phyloP scores from a whole-genome alignment of 1,284 basidiomycete genomes.

The Wolfiporia cocos region DNA sequence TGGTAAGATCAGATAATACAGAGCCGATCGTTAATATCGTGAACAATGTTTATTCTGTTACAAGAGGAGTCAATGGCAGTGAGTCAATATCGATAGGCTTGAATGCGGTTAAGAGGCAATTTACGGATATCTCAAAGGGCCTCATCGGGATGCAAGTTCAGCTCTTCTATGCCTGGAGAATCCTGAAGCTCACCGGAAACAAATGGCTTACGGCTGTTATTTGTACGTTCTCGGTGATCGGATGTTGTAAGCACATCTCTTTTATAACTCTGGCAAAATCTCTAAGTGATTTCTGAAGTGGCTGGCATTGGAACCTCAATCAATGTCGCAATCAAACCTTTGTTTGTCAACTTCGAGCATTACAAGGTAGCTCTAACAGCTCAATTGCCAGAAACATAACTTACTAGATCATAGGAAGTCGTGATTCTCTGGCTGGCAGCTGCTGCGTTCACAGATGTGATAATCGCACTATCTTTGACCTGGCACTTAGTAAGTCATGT shows the following conservation, averaged over 20 bases:
- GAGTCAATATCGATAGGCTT: background rate
- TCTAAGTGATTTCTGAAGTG: background rate
- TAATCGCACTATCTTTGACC: slow-evolving; percentile 2
- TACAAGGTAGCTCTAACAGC: background rate
- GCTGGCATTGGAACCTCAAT: slow-evolving; percentile 8
- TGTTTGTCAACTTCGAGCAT: slow-evolving; percentile 6
- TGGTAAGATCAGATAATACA: too few species aligned
- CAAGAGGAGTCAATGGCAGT: background rate
- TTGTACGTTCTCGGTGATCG: background rate
- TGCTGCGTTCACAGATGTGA: slow-evolving; percentile 1
- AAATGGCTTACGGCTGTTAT: background rate
- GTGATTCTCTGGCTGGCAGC: slow-evolving; percentile 8
- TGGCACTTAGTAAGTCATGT: slow-evolving; percentile 4
- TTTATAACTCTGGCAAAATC: background rate
- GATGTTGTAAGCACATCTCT: background rate
- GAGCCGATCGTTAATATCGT: too few species aligned
- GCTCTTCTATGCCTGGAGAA: background rate
- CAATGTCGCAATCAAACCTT: slow-evolving; percentile 2
- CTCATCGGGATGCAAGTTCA: background rate
- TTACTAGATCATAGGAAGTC: slow-evolving; percentile 1
- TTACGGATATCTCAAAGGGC: background rate
- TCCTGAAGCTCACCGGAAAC: background rate
- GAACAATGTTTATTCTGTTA: too few species aligned
- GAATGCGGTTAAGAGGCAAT: background rate
- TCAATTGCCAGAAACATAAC: background rate